phyloP scores from a whole-genome alignment of 2,329 filamentous ascomycete species.

The Xylariales sp. region DNA sequence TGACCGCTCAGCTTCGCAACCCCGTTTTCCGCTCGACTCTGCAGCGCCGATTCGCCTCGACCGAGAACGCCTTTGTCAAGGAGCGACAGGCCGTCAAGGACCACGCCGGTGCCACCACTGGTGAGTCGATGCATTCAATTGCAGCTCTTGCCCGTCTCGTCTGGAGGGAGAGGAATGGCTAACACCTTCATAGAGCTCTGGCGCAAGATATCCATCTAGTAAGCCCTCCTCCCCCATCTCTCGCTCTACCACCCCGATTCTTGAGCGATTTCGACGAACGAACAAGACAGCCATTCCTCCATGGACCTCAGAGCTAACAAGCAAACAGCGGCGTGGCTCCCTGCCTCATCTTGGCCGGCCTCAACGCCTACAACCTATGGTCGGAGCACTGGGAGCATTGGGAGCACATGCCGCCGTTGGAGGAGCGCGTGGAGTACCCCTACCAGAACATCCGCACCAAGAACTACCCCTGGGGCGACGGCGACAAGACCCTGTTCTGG shows the following conservation, averaged over 20 bases:
- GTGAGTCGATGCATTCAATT: conserved; percentile 57
- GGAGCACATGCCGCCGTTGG: conserved; percentile 75
- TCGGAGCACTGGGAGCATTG: conserved; percentile 97
- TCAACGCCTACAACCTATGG: conserved; percentile 91
- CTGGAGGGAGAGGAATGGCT: background rate
- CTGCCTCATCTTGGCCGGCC: conserved; percentile 61
- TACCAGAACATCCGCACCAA: conserved; percentile 98
- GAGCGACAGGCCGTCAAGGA: conserved; percentile 88
- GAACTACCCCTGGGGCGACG: conserved; percentile 93
- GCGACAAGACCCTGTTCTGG: conserved; percentile 92
- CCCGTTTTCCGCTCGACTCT: conserved; percentile 49
- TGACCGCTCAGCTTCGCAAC: conserved; percentile 53
- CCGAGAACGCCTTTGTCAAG: conserved; percentile 89
- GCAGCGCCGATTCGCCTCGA: conserved; percentile 70
- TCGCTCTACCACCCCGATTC: background rate
- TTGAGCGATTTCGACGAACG: conserved; percentile 8
- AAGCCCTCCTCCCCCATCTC: conserved; percentile 39
- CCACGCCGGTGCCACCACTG: conserved; percentile 78
- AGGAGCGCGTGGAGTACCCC: conserved; percentile 88
- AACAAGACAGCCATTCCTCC: background rate
- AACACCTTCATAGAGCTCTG: conserved; percentile 65
- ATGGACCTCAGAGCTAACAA: conserved; percentile 12
- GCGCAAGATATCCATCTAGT: conserved; percentile 96
- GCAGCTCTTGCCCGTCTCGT: background rate
- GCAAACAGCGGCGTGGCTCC: conserved; percentile 66